Base-by-base conservation (phyloP, 2,329 filamentous ascomycete species). In the Cladosporium sp. region DNA sequence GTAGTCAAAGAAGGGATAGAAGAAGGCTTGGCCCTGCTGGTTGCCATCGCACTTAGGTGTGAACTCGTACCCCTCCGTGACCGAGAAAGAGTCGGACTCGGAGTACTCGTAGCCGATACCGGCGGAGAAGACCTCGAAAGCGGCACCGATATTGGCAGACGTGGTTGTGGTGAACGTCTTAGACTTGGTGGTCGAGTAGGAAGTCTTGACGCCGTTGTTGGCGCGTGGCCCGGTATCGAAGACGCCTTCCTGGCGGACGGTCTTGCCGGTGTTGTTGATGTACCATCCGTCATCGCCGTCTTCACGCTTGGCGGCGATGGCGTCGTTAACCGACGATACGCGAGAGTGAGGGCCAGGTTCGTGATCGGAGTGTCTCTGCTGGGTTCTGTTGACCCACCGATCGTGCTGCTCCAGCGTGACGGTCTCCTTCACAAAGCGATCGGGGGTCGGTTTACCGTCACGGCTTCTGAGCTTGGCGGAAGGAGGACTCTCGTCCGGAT, bases 381-480 rank as follows among this genome's bases (percentile, higher is more conserved):
- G 52, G 6, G 52, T 34, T 34, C 28, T 21, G n/a, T 55, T 55
- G 52, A 34, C 52, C 52, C 30, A 34, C 8, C 34, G 12, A 3
- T 55, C 8, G 8, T 55, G 52, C 32, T 34, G 52, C 18, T 55
- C 28, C 18, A 55, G 14, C 21, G 52, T 55, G 28, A 55, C 30
- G n/a, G 52, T 55, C 18, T 34, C 52, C 24, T 34, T 21, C 8
- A 55, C 52, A n/a, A 55, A 55, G 52, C 52, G 52, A 21, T 55
- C 52, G 3, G 30, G 52, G 14, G 52, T 55, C 8, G 52, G 52
- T 4, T 2, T 14, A 12, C 30, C 52, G 26, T 34, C 52, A 12
- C 30, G 28, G 30, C 52, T 55, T 55, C 52, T 34, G 18, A 55
- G 11, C 30, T 55, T 34, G 18, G 52, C 52, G 18, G 52, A 55